Evolutionary conservation across 192 early-diverging fungal genomes (phyloP), one percentile per base, ranked within the genome.

Genomic region (Coemansia sp.): DNA sequence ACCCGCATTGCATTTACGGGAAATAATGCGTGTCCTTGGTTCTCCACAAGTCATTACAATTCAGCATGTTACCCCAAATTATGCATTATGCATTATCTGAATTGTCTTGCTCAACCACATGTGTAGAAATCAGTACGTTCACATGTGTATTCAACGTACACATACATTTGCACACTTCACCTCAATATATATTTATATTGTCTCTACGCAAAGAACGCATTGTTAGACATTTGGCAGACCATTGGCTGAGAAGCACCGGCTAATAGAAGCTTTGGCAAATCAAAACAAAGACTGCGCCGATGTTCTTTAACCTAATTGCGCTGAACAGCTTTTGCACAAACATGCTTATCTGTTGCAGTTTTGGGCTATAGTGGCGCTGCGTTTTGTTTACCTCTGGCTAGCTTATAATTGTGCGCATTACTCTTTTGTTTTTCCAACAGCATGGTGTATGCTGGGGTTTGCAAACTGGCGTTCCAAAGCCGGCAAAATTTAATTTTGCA

Each of bases 11-110:
- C 25, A 28, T 28, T 44, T 44, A 21, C 7, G 8, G 18, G 18
- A 44, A 19, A 44, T 44, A 44, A 44, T 44, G 43, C 18, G 43
- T 19, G 8, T 12, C 19, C 18, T 18, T 44, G 18, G 43, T 44
- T 50, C 48, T 50, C 48, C 48, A n/a, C 48, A 50, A 28, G 6
- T n/a, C 3, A 29, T 22, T 50, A 45, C 56, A 57, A 45, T 57
- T 24, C 29, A 8, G 8, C 5, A 44, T 44, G 19, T 44, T 44
- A 21, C 43, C 43, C 43, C 43, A 19, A 21, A 5, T 21, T n/a
- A 5, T 19, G 43, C 19, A 40, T 40, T 40, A 40, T 40, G 35
- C 7, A 44, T 19, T 19, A 19, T 5, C 4, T 44, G 4, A 44
- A 44, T 2, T n/a, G n/a, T n/a, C n/a, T n/a, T n/a, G n/a, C n/a